These are phyloP conservation scores for Macrophomina pseudophaseolina DNA, from an alignment of 2,329 filamentous ascomycete genomes.

Conservation along the genomic window DNA sequence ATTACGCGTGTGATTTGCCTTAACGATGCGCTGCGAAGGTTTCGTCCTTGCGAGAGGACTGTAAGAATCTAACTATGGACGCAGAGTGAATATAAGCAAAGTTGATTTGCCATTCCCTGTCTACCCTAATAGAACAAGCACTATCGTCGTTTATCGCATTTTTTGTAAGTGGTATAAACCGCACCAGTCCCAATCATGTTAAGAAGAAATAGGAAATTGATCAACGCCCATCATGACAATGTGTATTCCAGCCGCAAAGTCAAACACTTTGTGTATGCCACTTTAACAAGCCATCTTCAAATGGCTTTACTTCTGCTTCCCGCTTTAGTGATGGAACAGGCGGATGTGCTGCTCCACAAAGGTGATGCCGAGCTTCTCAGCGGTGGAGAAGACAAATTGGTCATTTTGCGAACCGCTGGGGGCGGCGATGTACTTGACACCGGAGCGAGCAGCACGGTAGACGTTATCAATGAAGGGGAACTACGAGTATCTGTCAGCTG, in stretches of 20 bases:
- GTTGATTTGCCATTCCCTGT: conserved; percentile 23
- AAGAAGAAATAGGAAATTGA: conserved; percentile 9
- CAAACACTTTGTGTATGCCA: not conserved
- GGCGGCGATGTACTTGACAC: conserved; percentile 94
- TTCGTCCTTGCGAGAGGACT: no score
- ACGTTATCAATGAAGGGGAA: conserved; percentile 99
- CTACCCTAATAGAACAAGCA: conserved; percentile 3
- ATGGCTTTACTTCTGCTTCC: no score
- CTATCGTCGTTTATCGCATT: conserved; percentile 16
- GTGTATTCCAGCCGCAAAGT: not conserved
- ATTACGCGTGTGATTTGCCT: no score
- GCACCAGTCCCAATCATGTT: conserved; percentile 7
- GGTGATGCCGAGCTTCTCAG: conserved; percentile 87
- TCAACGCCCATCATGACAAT: conserved; percentile 14
- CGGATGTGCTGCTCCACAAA: conserved; percentile 95
- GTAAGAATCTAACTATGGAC: no score
- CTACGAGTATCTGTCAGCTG: conserved; percentile 47
- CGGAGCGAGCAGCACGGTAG: conserved; percentile 85
- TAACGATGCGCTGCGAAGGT: no score
- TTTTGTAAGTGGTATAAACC: conserved; percentile 22
- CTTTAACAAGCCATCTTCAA: not conserved
- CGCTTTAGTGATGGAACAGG: conserved; percentile 85
- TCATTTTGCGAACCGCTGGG: conserved; percentile 91
- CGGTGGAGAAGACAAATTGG: conserved; percentile 79
- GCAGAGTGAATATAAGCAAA: not conserved